phyloP scores from a whole-genome alignment of 202 grass and related monocot species.

The Setaria italica region DNA sequence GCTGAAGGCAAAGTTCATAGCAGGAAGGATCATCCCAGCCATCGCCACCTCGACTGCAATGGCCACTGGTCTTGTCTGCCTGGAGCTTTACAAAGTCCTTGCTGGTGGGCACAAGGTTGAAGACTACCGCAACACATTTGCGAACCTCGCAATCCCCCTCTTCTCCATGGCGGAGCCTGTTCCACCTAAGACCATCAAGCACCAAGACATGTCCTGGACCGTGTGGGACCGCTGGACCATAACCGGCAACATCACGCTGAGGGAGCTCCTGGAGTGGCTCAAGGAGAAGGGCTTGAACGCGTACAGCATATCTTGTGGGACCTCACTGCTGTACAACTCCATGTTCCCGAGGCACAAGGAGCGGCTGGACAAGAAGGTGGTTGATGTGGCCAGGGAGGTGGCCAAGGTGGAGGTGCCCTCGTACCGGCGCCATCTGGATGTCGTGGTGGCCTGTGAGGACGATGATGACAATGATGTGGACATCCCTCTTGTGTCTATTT shows the following conservation, averaged over 20 bases:
- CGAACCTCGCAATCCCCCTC: slow-evolving; percentile 84
- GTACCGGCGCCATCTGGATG: slow-evolving; percentile 74
- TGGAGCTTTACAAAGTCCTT: slow-evolving; percentile 89
- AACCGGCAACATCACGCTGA: slow-evolving; percentile 72
- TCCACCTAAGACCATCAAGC: slow-evolving; percentile 76
- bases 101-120: slow-evolving; percentile 74
- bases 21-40: slow-evolving; percentile 91
- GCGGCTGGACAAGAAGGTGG: slow-evolving; percentile 74
- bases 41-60: slow-evolving; percentile 87
- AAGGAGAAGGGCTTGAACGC: slow-evolving; percentile 78
- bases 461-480: slow-evolving; percentile 87
- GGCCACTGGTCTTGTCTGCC: slow-evolving; percentile 87
- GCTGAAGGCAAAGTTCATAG: slow-evolving; percentile 95
- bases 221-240: slow-evolving; percentile 94
- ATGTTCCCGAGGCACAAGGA: slow-evolving; percentile 97
- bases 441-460: slow-evolving; percentile 87
- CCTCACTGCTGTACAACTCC: slow-evolving; percentile 88
- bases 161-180: slow-evolving; percentile 95
- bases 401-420: slow-evolving; percentile 85
- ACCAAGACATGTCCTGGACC: slow-evolving; percentile 77
- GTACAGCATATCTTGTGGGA: slow-evolving; percentile 89
- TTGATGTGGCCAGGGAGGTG: slow-evolving; percentile 71
- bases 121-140: slow-evolving; percentile 92
- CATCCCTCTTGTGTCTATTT: slow-evolving; percentile 82
- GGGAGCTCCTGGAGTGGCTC: slow-evolving; percentile 87